Conservation (phyloP, 805 yeast genomes). For the Kodamaea kakaduensis region DNA sequence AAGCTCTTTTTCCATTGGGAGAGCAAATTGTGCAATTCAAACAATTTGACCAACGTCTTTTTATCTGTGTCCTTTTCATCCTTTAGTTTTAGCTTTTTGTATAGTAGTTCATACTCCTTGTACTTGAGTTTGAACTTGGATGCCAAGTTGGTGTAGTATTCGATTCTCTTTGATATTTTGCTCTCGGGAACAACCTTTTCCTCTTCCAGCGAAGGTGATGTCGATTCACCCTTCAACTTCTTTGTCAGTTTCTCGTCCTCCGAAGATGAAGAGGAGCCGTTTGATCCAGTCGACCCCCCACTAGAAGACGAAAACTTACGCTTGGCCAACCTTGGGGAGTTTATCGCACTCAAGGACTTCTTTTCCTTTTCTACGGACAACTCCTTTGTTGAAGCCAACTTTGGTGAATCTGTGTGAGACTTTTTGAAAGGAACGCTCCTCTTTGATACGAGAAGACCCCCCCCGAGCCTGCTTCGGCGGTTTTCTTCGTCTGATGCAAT, state of each 20-base stretch:
- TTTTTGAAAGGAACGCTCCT: constrained; percentile 12
- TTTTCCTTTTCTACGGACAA: not conserved
- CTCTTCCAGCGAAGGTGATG: constrained; percentile 32
- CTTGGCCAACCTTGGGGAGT: constrained; percentile 8
- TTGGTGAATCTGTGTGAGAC: constrained; percentile 22
- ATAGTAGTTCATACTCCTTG: constrained; percentile 47
- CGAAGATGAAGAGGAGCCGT: constrained; percentile 15
- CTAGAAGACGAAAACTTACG: constrained; percentile 14
- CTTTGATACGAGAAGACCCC: constrained; percentile 6
- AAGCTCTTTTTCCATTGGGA: constrained; percentile 53
- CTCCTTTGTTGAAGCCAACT: constrained; percentile 8
- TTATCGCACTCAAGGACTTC: constrained; percentile 4
- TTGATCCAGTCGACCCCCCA: constrained; percentile 15
- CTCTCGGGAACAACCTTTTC: constrained; percentile 10
- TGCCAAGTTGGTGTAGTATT: constrained; percentile 44
- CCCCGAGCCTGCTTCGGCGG: constrained; percentile 7
- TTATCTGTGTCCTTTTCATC: constrained; percentile 19
- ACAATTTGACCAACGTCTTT: constrained; percentile 34
- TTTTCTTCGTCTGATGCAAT: constrained; percentile 8
- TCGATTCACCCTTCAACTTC: constrained; percentile 18
- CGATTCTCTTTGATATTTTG: constrained; percentile 17
- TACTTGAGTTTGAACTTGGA: constrained; percentile 45
- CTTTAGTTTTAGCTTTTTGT: constrained; percentile 21
- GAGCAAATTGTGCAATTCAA: constrained; percentile 48
- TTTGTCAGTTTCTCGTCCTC: constrained; percentile 19